These are phyloP conservation scores for Ustilago shanxiensis DNA, from an alignment of 1,284 basidiomycete species.

Conservation along the genomic window DNA sequence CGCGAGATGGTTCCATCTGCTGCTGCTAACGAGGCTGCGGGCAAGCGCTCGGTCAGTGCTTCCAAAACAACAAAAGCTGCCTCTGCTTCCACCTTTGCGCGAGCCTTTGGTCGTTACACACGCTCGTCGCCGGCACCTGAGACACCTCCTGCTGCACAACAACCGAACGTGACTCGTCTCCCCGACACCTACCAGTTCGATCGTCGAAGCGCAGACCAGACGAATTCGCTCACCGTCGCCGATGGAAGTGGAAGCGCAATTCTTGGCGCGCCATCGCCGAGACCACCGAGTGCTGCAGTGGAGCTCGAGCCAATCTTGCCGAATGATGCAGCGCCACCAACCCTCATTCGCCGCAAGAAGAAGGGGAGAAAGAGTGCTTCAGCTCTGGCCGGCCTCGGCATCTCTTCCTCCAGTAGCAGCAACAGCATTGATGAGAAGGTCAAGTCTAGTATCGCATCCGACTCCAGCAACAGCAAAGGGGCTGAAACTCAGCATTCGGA, in stretches of 20 bases:
- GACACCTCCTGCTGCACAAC: constrained; percentile 53
- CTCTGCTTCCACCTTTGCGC: constrained; percentile 53
- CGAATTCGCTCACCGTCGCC: constrained; percentile 15
- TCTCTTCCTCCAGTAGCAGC: constrained; percentile 18
- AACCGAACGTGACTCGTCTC: constrained; percentile 71
- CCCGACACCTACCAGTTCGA: constrained; percentile 57
- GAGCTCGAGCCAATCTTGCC: constrained; percentile 92
- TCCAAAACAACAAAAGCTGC: constrained; percentile 28
- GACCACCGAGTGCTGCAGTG: constrained; percentile 75
- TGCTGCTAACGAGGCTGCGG: constrained; percentile 7
- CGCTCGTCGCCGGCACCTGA: constrained; percentile 39
- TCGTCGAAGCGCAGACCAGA: constrained; percentile 21
- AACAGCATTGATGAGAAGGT: constrained; percentile 6
- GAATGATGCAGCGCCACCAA: constrained; percentile 84
- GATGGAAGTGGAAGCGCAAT: constrained; percentile 51
- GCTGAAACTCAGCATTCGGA: not conserved
- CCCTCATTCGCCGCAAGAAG: constrained; percentile 67
- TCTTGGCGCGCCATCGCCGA: constrained; percentile 58
- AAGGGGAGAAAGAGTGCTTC: constrained; percentile 31
- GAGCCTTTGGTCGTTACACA: constrained; percentile 63
- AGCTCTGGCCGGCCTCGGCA: constrained; percentile 57
- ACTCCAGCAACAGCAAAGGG: not conserved
- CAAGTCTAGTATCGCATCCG: not conserved
- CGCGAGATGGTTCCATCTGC: constrained; percentile 34
- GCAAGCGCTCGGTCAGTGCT: constrained; percentile 37